phyloP scores from a whole-genome alignment of 2,329 filamentous ascomycete species.

The Myriosclerotinia duriaeana region DNA sequence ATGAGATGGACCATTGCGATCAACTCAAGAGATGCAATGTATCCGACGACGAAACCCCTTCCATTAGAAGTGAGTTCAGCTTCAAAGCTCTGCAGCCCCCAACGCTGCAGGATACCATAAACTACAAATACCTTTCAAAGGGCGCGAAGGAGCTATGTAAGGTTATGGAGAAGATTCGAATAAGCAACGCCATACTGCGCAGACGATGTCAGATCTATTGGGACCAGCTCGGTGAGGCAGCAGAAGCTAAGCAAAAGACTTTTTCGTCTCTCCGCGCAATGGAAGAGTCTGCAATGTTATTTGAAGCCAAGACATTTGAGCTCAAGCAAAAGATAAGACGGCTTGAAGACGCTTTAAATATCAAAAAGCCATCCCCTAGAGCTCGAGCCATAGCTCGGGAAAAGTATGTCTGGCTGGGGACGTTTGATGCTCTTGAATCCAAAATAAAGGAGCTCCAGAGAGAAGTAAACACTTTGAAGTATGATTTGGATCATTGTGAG shows the following conservation, averaged over 20 bases:
- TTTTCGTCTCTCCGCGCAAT: neutral
- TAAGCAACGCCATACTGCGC: neutral
- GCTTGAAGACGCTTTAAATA: neutral
- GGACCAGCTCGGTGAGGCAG: neutral
- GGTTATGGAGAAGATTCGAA: neutral
- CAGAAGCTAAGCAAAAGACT: neutral
- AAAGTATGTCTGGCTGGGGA: too few species aligned
- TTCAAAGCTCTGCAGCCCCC: neutral
- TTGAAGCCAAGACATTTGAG: neutral
- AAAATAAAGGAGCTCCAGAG: too few species aligned
- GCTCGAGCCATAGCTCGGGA: too few species aligned
- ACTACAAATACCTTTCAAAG: neutral
- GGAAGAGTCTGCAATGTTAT: neutral
- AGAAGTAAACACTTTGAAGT: too few species aligned
- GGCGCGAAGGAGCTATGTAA: neutral
- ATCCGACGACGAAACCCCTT: neutral
- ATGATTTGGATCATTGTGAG: too few species aligned
- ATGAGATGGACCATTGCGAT: too few species aligned
- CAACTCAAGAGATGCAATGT: too few species aligned
- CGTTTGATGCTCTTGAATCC: too few species aligned
- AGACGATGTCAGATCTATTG: neutral
- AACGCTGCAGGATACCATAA: neutral
- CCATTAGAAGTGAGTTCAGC: neutral
- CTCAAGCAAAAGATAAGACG: neutral
- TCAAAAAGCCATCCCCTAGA: neutral